Evolutionary conservation across 2,329 filamentous ascomycete species (phyloP).

Genomic region (Calonectria hongkongensis): DNA sequence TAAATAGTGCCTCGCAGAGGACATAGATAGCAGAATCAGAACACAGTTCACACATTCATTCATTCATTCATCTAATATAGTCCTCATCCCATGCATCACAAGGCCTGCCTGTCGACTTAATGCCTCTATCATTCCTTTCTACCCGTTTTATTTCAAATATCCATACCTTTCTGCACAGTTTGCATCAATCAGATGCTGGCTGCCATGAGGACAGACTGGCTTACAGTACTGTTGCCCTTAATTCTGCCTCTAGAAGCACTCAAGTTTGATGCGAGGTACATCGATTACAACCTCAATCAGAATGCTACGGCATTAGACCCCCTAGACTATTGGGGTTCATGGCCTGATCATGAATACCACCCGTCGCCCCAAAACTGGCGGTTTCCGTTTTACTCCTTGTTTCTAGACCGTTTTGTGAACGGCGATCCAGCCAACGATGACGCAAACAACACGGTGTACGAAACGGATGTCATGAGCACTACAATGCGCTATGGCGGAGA

Average conservation of each 20-base stretch:
- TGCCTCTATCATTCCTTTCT: neutral
- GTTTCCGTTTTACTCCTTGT: neutral
- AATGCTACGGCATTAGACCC: slow-evolving; percentile 2
- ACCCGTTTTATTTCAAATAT: neutral
- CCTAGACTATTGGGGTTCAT: slow-evolving; percentile 7
- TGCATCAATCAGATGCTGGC: neutral
- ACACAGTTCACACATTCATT: neutral
- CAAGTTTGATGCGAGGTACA: neutral
- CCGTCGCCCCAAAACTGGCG: slow-evolving; percentile 6
- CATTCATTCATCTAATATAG: neutral
- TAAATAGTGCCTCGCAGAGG: neutral
- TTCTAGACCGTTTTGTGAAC: slow-evolving; percentile 2
- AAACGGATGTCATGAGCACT: slow-evolving; percentile 18
- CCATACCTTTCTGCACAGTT: neutral
- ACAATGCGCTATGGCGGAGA: slow-evolving; percentile 13
- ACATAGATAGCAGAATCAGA: neutral
- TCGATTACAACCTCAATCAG: slow-evolving; percentile 17
- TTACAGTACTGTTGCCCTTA: neutral
- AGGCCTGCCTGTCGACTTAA: neutral
- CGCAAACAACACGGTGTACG: neutral
- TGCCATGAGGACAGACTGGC: slow-evolving; percentile 6
- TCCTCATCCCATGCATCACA: neutral
- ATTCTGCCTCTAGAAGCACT: neutral
- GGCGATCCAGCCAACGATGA: slow-evolving; percentile 5
- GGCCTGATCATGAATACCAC: slow-evolving; percentile 5